phyloP scores from a whole-genome alignment of 2,329 filamentous ascomycete species.

The Sporothrix curviconia region DNA sequence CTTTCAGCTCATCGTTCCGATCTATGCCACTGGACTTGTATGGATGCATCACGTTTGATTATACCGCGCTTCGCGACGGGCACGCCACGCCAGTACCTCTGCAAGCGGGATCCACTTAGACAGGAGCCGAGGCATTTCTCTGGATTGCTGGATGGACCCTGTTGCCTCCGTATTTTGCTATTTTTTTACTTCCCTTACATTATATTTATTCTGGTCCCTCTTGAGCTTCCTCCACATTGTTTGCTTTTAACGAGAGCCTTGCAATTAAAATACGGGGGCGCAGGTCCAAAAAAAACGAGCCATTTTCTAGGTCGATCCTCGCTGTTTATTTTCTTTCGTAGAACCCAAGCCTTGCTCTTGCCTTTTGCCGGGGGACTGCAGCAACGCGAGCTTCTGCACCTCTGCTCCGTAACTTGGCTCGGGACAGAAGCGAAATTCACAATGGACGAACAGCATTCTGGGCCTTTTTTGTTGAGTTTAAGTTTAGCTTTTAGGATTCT shows the following conservation, averaged over 20 bases:
- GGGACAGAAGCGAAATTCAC: neutral
- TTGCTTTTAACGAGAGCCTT: neutral
- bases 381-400: neutral
- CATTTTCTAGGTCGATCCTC: neutral
- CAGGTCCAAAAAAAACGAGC: neutral
- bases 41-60: too few relatives aligned
- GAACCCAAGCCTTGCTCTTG: neutral
- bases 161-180: too few relatives aligned
- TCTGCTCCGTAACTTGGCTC: neutral
- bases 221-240: neutral
- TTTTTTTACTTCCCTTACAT: too few relatives aligned
- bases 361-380: conserved; percentile 1
- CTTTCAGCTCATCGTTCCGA: neutral
- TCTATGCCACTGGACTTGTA: too few relatives aligned
- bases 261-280: too few relatives aligned
- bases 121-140: too few relatives aligned
- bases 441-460: neutral
- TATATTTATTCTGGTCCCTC: too few relatives aligned
- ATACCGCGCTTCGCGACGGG: too few relatives aligned
- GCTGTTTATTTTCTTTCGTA: neutral
- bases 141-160: too few relatives aligned
- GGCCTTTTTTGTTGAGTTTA: neutral
- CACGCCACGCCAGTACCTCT: too few relatives aligned
- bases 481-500: neutral
- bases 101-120: too few relatives aligned